Evolutionary conservation across 106 monocot genomes (phyloP).

Genomic region (Dendrobium nobile): DNA sequence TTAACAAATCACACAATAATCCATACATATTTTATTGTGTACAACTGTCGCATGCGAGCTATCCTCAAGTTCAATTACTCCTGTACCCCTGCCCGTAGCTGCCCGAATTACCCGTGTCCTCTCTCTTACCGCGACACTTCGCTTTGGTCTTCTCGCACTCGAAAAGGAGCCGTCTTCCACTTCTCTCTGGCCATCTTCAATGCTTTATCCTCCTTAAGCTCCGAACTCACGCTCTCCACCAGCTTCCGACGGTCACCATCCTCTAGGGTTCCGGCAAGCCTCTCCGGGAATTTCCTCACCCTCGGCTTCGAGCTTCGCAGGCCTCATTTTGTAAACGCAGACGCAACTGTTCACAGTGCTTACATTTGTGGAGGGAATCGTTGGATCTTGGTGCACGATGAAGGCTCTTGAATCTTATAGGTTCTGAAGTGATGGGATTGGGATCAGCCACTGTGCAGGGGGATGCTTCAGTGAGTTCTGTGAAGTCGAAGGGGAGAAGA

Average conservation of each 20-base stretch:
- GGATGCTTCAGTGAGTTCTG: neutral
- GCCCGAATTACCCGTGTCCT: neutral
- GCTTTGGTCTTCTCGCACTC: neutral
- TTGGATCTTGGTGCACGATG: neutral
- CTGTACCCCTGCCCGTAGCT: slow-evolving; percentile 1
- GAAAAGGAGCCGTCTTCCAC: neutral
- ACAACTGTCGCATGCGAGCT: neutral
- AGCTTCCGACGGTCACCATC: neutral
- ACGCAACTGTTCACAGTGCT: neutral
- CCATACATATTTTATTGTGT: neutral
- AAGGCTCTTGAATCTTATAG: neutral
- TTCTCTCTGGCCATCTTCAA: neutral
- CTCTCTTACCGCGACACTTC: neutral
- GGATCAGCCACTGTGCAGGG: neutral
- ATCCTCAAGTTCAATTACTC: neutral
- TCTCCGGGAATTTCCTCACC: neutral
- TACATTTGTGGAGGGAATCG: neutral
- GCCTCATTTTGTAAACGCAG: neutral
- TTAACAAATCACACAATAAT: neutral
- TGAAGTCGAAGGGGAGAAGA: neutral
- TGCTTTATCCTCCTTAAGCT: neutral
- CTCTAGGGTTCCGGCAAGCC: neutral
- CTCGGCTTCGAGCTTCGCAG: neutral
- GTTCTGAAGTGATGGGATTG: slow-evolving; percentile 2
- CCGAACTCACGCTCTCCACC: neutral